Conservation (phyloP, 805 yeast genomes). For the Starmerella bacillaris region DNA sequence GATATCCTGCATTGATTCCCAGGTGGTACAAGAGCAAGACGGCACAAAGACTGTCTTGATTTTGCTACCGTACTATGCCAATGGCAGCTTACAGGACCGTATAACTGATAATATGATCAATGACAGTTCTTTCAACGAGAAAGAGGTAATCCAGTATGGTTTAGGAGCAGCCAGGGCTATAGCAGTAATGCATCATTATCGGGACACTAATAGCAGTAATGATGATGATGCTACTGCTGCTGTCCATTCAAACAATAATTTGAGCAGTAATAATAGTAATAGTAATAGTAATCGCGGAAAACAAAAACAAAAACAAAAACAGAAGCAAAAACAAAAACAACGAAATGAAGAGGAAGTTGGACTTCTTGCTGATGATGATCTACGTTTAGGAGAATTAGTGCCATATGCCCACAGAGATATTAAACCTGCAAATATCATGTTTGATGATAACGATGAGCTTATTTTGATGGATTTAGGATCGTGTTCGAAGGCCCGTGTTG, state of each 20-base stretch:
- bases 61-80: conserved; percentile 56
- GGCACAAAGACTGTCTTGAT: conserved; percentile 68
- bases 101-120: conserved; percentile 47
- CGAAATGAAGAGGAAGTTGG: no score
- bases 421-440: conserved; percentile 78
- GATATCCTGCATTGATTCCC: conserved; percentile 51
- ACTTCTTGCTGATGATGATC: conserved; percentile 20
- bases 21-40: conserved; percentile 52
- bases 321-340: no score
- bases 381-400: conserved; percentile 19
- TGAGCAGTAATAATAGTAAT: background rate
- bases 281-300: no score
- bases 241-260: background rate
- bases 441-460: conserved; percentile 54
- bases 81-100: conserved; percentile 66
- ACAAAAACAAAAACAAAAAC: no score
- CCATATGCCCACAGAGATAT: conserved; percentile 77
- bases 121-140: conserved; percentile 37
- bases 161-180: conserved; percentile 56
- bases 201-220: conserved; percentile 11
- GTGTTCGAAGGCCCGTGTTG: conserved; percentile 42
- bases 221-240: background rate
- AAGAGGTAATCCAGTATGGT: conserved; percentile 36
- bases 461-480: conserved; percentile 76
- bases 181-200: conserved; percentile 54